Evolutionary conservation across 352 stramenopile genomes (phyloP).

Genomic region (Globisporangium recalcitrans): DNA sequence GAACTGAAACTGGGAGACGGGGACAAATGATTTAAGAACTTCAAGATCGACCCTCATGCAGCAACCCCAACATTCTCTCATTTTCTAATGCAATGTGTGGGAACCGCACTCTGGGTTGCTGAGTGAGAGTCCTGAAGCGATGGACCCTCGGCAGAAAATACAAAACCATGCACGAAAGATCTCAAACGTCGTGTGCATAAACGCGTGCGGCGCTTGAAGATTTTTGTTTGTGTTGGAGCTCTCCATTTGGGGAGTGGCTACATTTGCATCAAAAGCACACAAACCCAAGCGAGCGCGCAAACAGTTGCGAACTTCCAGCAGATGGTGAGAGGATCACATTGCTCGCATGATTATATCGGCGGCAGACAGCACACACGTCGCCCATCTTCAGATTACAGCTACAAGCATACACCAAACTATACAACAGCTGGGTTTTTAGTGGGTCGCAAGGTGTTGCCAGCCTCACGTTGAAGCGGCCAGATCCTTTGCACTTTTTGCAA

Average conservation of each 20-base stretch:
- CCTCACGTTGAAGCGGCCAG: neutral
- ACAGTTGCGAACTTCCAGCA: neutral
- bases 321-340: neutral
- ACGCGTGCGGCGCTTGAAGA: neutral
- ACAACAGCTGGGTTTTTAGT: neutral
- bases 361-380: neutral
- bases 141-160: neutral
- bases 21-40: neutral
- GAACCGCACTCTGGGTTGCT: neutral
- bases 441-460: neutral
- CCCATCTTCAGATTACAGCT: neutral
- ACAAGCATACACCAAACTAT: neutral
- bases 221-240: neutral
- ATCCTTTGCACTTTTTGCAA: neutral
- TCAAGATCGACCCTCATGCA: neutral
- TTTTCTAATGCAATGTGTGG: neutral
- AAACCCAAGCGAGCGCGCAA: neutral
- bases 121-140: neutral
- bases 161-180: neutral
- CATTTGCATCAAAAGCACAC: neutral
- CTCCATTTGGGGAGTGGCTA: neutral
- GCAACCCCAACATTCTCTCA: neutral
- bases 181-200: constrained; percentile 1
- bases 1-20: constrained; percentile 4
- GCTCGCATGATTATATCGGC: neutral